Conservation (phyloP, 352 stramenopile genomes). For the Aphanomyces stellatus region DNA sequence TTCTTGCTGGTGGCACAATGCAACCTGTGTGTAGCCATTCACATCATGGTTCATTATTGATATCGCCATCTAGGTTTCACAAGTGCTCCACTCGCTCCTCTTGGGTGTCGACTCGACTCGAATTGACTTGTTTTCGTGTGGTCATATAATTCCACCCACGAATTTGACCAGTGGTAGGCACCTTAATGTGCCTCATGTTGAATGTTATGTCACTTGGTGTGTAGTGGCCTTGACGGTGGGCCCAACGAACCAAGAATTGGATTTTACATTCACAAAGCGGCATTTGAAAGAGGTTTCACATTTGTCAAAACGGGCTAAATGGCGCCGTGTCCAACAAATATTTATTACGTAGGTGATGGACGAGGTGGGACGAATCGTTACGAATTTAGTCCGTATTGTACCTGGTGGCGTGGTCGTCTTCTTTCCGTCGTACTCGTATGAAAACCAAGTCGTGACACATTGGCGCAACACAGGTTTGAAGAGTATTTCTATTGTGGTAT, state of each 20-base stretch:
- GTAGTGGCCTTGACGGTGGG: constrained; percentile 54
- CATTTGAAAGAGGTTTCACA: constrained; percentile 19
- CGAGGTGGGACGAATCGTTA: constrained; percentile 90
- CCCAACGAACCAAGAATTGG: constrained; percentile 82
- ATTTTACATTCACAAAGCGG: constrained; percentile 89
- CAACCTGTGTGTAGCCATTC: constrained; percentile 68
- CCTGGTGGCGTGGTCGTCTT: constrained; percentile 96
- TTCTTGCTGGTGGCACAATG: constrained; percentile 98
- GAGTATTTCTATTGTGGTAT: not conserved
- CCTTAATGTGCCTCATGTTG: not conserved
- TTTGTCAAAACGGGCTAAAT: no score
- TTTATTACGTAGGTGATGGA: constrained; percentile 63
- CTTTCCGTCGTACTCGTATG: constrained; percentile 96
- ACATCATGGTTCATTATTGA: not conserved
- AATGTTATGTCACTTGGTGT: not conserved
- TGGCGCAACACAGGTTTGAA: constrained; percentile 76
- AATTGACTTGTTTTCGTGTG: constrained; percentile 96
- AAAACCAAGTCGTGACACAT: constrained; percentile 78
- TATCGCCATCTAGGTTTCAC: constrained; percentile 44
- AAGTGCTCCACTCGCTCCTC: constrained; percentile 95
- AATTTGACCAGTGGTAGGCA: constrained; percentile 84
- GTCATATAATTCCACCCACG: constrained; percentile 94
- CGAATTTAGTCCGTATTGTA: constrained; percentile 87
- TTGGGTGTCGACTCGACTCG: constrained; percentile 44
- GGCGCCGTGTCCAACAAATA: no score